Percentiles rank a stretch among this genome's conserved stretches.
phyloP scores from a whole-genome alignment of 1,139 yeast genomes.

The Pichia sp. region DNA sequence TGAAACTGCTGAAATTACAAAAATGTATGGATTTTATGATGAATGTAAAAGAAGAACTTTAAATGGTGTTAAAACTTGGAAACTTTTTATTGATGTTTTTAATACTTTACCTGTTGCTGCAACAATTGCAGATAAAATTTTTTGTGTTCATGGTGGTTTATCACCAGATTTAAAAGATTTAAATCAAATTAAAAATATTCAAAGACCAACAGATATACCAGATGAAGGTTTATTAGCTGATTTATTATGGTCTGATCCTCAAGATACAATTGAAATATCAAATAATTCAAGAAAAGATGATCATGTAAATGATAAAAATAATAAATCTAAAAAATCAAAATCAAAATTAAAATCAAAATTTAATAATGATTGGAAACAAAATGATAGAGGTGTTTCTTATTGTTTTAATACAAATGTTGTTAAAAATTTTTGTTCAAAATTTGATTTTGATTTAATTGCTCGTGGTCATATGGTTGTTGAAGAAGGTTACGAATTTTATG shows the following conservation, averaged over 20 bases:
- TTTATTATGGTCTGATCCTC: conserved; percentile 83
- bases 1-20: conserved; percentile 77
- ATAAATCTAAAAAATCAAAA: background rate
- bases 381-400: conserved; percentile 83
- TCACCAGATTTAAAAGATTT: conserved; percentile 67
- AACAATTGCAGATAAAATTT: conserved; percentile 74
- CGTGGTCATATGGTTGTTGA: conserved; percentile 94
- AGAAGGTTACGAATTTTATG: conserved; percentile 86
- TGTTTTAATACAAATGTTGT: conserved; percentile 74
- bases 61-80: conserved; percentile 60
- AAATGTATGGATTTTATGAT: conserved; percentile 82
- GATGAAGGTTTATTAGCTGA: conserved; percentile 78
- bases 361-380: conserved; percentile 59
- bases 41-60: conserved; percentile 72
- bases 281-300: background rate
- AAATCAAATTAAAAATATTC: conserved; percentile 62
- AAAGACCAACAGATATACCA: conserved; percentile 84
- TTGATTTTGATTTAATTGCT: conserved; percentile 73
- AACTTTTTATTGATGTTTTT: conserved; percentile 71
- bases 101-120: conserved; percentile 86
- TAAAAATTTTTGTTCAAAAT: conserved; percentile 59
- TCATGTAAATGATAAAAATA: background rate
- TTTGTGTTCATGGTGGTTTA: conserved; percentile 86
- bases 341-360: conserved; percentile 3
- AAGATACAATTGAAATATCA: conserved; percentile 3